Conservation (phyloP, 768 basidiomycete species). For the Tulasnella sp. region DNA sequence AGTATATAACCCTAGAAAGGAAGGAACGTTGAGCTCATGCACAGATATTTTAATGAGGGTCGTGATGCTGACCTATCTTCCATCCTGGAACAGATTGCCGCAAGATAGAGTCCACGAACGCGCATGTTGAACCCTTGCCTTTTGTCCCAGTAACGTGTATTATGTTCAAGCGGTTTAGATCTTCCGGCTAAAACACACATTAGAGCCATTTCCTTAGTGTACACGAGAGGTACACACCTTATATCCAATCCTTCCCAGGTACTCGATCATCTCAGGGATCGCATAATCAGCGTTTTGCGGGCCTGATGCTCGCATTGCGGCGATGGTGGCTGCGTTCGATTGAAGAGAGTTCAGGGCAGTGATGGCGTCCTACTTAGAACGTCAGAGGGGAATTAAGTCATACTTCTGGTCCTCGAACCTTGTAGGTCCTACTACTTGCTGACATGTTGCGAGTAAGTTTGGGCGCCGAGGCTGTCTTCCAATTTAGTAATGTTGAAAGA, state of each 20-base stretch:
- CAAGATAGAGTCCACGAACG: conserved; percentile 81
- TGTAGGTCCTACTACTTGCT: conserved; percentile 42
- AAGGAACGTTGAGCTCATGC: background rate
- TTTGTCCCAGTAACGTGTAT: conserved; percentile 97
- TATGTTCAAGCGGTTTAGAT: conserved; percentile 82
- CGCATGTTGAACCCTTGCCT: conserved; percentile 95
- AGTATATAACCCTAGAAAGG: conserved; percentile 70
- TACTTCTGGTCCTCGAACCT: conserved; percentile 17
- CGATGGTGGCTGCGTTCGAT: conserved; percentile 87
- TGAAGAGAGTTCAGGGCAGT: conserved; percentile 70
- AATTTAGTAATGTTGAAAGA: conserved; percentile 5
- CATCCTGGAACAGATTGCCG: conserved; percentile 61
- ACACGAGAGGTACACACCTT: conserved; percentile 39
- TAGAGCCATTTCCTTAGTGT: background rate
- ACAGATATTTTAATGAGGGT: background rate
- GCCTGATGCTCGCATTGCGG: conserved; percentile 68
- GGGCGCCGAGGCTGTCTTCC: background rate
- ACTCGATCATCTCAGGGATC: conserved; percentile 85
- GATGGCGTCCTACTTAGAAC: conserved; percentile 44
- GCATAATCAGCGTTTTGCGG: conserved; percentile 46
- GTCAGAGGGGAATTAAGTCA: background rate
- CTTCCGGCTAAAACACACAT: conserved; percentile 44
- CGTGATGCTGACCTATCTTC: conserved; percentile 59
- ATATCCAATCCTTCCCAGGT: conserved; percentile 78
- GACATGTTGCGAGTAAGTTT: conserved; percentile 39